Percentiles rank a stretch among this genome's conserved stretches.
Evolutionary conservation across 179 eudicot genomes (phyloP).

Genomic region (Nepenthes alata): DNA sequence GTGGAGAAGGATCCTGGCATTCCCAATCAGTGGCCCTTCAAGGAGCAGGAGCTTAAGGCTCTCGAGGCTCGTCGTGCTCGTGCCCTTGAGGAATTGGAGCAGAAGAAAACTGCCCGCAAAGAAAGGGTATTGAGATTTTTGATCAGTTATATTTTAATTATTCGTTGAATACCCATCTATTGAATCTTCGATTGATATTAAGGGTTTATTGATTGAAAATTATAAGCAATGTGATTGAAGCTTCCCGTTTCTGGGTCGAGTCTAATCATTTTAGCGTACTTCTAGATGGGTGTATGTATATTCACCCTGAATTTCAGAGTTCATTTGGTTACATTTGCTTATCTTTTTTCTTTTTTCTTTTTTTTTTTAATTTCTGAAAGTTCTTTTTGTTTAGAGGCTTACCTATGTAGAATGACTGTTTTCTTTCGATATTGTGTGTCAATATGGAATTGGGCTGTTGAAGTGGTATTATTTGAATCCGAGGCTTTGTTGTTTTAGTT

Average conservation of each 20-base stretch:
- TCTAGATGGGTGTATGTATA: no score
- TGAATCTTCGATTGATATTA: neutral
- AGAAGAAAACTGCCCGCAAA: conserved; percentile 86
- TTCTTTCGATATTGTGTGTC: neutral
- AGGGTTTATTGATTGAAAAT: no score
- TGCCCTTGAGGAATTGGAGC: conserved; percentile 63
- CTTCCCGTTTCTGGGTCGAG: no score
- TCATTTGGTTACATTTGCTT: no score
- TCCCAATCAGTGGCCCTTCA: conserved; percentile 97
- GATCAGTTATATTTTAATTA: neutral
- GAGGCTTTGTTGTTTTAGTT: neutral
- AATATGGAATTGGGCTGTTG: no score
- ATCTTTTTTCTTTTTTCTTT: no score
- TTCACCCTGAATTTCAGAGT: no score
- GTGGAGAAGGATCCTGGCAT: conserved; percentile 94
- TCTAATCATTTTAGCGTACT: no score
- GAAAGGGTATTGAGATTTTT: conserved; percentile 50
- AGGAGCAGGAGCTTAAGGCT: conserved; percentile 89
- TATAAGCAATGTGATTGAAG: no score
- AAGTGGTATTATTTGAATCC: neutral
- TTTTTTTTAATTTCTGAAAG: no score
- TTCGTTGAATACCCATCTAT: neutral
- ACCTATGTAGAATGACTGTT: neutral
- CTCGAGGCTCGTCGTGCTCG: conserved; percentile 68
- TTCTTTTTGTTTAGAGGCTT: no score